Evolutionary conservation across 164 flowering plant species (phyloP).

Genomic region (Taxillus chinensis): DNA sequence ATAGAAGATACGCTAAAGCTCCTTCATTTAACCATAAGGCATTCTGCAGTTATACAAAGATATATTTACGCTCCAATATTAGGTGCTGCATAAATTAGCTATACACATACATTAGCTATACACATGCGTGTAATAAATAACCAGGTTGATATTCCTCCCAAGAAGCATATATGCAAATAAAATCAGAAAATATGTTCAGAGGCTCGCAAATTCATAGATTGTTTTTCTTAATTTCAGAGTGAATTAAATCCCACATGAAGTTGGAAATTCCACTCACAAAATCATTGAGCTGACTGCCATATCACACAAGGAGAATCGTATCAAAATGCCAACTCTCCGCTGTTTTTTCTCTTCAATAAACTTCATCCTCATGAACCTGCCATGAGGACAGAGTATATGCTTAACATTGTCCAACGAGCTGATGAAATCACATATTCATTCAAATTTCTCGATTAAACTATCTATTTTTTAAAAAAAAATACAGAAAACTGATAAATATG

Average conservation of each 20-base stretch:
- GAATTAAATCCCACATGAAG: not conserved
- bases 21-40: too few species aligned
- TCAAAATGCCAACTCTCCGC: constrained; percentile 53
- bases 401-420: not conserved
- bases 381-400: constrained; percentile 4
- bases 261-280: constrained; percentile 42
- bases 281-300: constrained; percentile 59
- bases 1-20: too few species aligned
- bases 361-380: constrained; percentile 79
- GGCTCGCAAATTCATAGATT: not conserved
- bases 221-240: not conserved
- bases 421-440: not conserved
- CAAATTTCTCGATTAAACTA: not conserved
- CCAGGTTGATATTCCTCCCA: too few species aligned
- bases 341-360: constrained; percentile 39
- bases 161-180: too few species aligned
- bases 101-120: too few species aligned
- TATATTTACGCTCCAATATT: too few species aligned
- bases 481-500: too few species aligned
- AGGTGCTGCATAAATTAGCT: too few species aligned
- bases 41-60: too few species aligned
- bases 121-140: too few species aligned
- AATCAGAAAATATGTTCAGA: not conserved
- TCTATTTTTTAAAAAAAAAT: too few species aligned
- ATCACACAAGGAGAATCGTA: constrained; percentile 50